Conservation (phyloP, 805 yeast genomes). For the Myxozyma lipomycoides region DNA sequence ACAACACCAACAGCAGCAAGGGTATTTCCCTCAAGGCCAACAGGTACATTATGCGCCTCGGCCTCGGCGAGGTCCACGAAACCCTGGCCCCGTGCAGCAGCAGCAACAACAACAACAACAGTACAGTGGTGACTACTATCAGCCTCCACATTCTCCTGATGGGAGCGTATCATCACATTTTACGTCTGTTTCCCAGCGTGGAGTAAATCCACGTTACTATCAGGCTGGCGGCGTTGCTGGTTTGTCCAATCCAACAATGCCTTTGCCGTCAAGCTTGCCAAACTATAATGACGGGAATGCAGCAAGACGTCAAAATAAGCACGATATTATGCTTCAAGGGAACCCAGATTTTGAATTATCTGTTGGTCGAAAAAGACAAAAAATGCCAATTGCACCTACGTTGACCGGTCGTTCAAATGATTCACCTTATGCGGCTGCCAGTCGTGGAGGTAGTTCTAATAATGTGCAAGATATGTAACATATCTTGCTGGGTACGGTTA, state of each 20-base stretch:
- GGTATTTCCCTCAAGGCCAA: conserved; percentile 1
- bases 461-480: neutral
- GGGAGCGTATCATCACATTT: conserved; percentile 36
- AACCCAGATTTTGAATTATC: conserved; percentile 48
- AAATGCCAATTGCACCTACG: conserved; percentile 14
- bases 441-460: neutral
- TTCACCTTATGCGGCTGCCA: conserved; percentile 18
- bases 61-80: neutral
- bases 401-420: conserved; percentile 10
- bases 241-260: neutral
- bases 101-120: neutral
- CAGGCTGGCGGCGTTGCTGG: conserved; percentile 4
- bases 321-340: conserved; percentile 45
- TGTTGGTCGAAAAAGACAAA: conserved; percentile 4
- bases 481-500: too few relatives aligned
- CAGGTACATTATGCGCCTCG: neutral
- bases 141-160: conserved; percentile 35
- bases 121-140: neutral
- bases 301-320: conserved; percentile 4
- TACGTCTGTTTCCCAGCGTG: conserved; percentile 35
- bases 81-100: neutral
- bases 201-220: conserved; percentile 32
- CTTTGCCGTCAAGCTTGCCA: neutral
- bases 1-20: conserved; percentile 5
- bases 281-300: neutral